These are phyloP conservation scores for Begonia loranthoides DNA, from an alignment of 306 rosid genomes.

Conservation along the genomic window DNA sequence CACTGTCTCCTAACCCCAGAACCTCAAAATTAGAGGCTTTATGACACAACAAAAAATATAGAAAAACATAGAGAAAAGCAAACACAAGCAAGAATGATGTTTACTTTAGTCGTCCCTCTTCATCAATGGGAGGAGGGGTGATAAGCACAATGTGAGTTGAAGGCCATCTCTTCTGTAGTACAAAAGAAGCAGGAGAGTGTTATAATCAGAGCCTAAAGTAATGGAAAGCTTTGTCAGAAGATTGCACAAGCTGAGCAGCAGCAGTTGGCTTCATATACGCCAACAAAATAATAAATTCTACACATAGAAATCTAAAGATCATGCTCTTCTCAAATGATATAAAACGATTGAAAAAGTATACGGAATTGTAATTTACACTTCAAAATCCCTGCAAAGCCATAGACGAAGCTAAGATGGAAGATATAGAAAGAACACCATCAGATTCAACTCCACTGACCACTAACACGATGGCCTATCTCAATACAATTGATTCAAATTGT, in stretches of 20 bases:
- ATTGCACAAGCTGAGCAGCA: background rate
- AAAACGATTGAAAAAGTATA: too few species aligned
- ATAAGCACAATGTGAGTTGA: constrained; percentile 44
- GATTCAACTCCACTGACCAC: too few species aligned
- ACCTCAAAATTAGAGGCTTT: background rate
- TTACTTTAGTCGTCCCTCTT: constrained; percentile 58
- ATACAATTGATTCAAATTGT: too few species aligned
- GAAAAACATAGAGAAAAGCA: background rate
- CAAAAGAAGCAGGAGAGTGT: constrained; percentile 9
- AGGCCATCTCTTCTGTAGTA: constrained; percentile 59
- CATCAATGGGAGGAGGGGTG: constrained; percentile 88
- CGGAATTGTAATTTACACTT: too few species aligned
- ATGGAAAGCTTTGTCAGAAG: background rate
- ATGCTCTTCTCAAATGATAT: background rate
- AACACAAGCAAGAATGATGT: background rate
- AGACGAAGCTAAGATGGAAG: too few species aligned
- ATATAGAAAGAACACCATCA: too few species aligned
- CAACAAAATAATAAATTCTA: too few species aligned
- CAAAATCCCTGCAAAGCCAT: too few species aligned
- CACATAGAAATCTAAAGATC: background rate
- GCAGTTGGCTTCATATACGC: too few species aligned
- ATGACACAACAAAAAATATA: background rate
- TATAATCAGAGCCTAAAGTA: constrained; percentile 4
- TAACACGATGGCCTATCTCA: too few species aligned
- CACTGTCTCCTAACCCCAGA: too few species aligned